Conservation (phyloP, 2,329 filamentous ascomycete species). For the Fusarium sororula region DNA sequence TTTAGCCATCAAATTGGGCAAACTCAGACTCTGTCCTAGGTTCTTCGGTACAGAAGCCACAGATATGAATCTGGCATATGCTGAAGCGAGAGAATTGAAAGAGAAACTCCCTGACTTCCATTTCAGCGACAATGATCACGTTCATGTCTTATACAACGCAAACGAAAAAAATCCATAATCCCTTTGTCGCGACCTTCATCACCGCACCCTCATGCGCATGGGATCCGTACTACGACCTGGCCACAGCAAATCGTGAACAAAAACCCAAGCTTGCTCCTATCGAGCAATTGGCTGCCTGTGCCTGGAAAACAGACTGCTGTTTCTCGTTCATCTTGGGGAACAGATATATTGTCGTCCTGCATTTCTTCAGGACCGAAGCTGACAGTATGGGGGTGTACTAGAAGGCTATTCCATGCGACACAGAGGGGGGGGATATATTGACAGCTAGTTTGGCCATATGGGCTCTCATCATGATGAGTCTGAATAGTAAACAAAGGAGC, state of each 20-base stretch:
- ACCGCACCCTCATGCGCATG: neutral
- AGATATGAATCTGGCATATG: neutral
- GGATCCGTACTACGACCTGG: neutral
- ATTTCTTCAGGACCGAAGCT: neutral
- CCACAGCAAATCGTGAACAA: neutral
- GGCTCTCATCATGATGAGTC: neutral
- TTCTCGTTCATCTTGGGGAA: neutral
- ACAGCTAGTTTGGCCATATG: neutral
- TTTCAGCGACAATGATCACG: neutral
- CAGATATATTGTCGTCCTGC: neutral
- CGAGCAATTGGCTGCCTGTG: neutral
- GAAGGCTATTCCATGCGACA: neutral
- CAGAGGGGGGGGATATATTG: neutral
- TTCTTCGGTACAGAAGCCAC: neutral
- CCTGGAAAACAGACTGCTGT: neutral
- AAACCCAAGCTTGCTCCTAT: neutral
- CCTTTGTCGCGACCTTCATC: neutral
- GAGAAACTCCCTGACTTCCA: neutral
- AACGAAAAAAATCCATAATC: accelerated
- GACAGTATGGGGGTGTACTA: neutral
- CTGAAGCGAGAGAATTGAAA: neutral
- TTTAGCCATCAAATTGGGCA: neutral
- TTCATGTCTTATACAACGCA: neutral
- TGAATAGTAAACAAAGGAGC: accelerated
- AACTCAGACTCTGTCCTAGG: accelerated